These are phyloP conservation scores for Ulmus americana DNA, from an alignment of 331 rosid genomes.

Conservation along the genomic window DNA sequence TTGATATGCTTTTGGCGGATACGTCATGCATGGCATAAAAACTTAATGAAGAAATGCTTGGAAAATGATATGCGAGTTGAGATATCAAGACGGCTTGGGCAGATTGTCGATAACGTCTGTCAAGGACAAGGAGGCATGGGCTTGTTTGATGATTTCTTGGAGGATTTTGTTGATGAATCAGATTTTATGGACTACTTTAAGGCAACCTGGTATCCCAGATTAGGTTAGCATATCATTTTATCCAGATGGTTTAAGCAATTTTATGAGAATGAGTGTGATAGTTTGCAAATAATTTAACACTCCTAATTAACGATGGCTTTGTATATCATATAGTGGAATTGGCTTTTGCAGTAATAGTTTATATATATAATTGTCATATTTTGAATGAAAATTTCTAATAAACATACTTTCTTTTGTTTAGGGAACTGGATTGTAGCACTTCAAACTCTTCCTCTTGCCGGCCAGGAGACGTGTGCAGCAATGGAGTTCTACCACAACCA, in stretches of 20 bases:
- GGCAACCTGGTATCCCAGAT: conserved; percentile 81
- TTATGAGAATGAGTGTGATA: not conserved
- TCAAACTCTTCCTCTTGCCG: conserved; percentile 70
- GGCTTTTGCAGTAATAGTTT: not conserved
- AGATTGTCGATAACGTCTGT: conserved; percentile 55
- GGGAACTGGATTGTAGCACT: conserved; percentile 67
- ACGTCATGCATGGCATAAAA: conserved; percentile 87
- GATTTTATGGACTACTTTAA: conserved; percentile 78
- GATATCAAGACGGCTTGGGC: conserved; percentile 56
- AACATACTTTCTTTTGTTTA: conserved; percentile 22
- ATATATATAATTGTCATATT: not conserved
- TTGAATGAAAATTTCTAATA: not conserved
- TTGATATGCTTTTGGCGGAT: conserved; percentile 80
- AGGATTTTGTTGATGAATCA: conserved; percentile 64
- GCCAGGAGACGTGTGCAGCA: conserved; percentile 77
- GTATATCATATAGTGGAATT: not conserved
- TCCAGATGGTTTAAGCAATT: conserved; percentile 8
- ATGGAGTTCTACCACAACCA: conserved; percentile 84
- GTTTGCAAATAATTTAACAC: not conserved
- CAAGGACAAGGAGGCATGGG: conserved; percentile 39
- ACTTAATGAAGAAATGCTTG: conserved; percentile 46
- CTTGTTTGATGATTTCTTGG: conserved; percentile 64
- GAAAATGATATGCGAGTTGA: conserved; percentile 53
- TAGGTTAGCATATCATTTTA: conserved; percentile 51
- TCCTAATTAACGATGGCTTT: not conserved